phyloP scores from a whole-genome alignment of 306 rosid genomes.

The Herpetospermum pedunculosum region DNA sequence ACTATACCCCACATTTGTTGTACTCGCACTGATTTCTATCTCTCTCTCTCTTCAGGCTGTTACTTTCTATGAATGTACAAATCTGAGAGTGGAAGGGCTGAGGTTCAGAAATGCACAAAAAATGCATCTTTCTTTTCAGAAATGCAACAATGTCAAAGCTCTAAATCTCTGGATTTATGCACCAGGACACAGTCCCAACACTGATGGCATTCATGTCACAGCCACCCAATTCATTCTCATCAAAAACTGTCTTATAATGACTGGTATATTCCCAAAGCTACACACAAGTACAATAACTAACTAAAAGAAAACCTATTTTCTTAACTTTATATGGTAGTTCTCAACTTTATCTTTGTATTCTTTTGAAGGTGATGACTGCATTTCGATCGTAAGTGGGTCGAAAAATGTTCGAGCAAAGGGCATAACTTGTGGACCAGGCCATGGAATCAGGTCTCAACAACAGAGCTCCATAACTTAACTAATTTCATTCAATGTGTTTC shows the following conservation, averaged over 20 bases:
- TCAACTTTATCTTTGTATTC: neutral
- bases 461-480: neutral
- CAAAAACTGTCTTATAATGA: conserved; percentile 30
- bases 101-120: conserved; percentile 50
- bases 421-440: conserved; percentile 86
- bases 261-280: conserved; percentile 32
- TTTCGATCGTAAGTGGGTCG: conserved; percentile 79
- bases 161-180: conserved; percentile 33
- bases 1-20: no score
- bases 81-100: conserved; percentile 31
- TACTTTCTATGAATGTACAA: conserved; percentile 38
- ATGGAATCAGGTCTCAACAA: conserved; percentile 70
- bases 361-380: conserved; percentile 70
- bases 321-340: neutral
- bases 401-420: conserved; percentile 30
- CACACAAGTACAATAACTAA: neutral
- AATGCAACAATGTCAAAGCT: conserved; percentile 38
- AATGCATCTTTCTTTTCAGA: conserved; percentile 51
- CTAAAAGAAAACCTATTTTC: neutral
- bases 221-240: conserved; percentile 33
- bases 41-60: conserved; percentile 43
- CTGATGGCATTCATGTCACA: conserved; percentile 85
- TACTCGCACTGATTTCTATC: no score
- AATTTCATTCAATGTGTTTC: neutral
- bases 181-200: conserved; percentile 72